phyloP scores from a whole-genome alignment of 1,139 yeast species.

The Suzukiozyma palmioleophila region DNA sequence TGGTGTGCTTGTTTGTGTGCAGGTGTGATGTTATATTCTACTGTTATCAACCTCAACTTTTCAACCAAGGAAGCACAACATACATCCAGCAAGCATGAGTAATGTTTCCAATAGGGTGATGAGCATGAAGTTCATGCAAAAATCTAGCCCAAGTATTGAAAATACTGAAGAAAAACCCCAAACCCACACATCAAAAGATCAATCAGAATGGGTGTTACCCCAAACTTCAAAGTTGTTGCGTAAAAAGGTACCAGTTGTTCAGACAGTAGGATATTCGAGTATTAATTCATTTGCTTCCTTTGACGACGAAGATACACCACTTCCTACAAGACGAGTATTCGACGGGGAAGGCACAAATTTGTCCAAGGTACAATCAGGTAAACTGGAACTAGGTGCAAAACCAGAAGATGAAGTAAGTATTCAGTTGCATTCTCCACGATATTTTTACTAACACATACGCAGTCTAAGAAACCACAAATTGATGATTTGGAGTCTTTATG shows the following conservation, averaged over 20 bases:
- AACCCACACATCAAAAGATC: constrained; percentile 38
- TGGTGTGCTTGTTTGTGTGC: neutral
- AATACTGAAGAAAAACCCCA: constrained; percentile 24
- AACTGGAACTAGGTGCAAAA: too few species aligned
- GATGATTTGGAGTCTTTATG: constrained; percentile 23
- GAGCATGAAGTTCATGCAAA: constrained; percentile 66
- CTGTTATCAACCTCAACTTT: neutral
- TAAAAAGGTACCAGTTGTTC: constrained; percentile 21
- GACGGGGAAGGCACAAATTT: neutral
- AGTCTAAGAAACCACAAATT: neutral
- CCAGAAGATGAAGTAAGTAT: too few species aligned
- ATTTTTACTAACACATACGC: constrained; percentile 2
- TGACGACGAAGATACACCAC: neutral
- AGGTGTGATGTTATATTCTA: neutral
- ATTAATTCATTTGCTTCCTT: constrained; percentile 22
- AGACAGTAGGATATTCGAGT: constrained; percentile 47
- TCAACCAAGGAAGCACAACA: neutral
- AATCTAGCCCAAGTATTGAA: constrained; percentile 16
- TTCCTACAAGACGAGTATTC: constrained; percentile 2
- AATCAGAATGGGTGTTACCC: constrained; percentile 60
- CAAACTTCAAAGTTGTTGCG: constrained; percentile 20
- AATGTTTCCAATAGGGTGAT: constrained; percentile 59
- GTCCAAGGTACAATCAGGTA: too few species aligned
- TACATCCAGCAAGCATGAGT: constrained; percentile 22
- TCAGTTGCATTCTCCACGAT: too few species aligned